A percentile compares a stretch with the other conserved stretches of the same genome.
Conservation (phyloP, 192 early-diverging fungal genomes). For the Backusella psychrophila region DNA sequence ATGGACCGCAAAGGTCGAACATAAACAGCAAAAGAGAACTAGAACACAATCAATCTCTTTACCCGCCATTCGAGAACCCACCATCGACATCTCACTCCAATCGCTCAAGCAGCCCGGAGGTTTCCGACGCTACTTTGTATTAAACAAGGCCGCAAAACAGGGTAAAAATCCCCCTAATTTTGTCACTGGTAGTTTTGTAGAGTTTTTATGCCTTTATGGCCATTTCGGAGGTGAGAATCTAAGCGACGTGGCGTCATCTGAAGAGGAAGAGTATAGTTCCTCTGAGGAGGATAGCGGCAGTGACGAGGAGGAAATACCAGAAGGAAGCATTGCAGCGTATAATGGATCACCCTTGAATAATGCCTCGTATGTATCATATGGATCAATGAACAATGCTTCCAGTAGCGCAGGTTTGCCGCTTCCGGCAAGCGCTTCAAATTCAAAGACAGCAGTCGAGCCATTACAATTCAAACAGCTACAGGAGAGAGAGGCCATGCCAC, state of each 20-base stretch:
- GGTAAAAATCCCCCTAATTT: slow-evolving; percentile 74
- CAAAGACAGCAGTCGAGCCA: slow-evolving; percentile 1
- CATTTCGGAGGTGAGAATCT: slow-evolving; percentile 93
- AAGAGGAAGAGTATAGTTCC: slow-evolving; percentile 3
- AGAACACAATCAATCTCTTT: slow-evolving; percentile 36
- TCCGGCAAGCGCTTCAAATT: background rate
- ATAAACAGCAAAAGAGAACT: slow-evolving; percentile 30
- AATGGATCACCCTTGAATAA: slow-evolving; percentile 7
- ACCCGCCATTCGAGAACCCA: slow-evolving; percentile 10
- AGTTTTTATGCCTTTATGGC: slow-evolving; percentile 90
- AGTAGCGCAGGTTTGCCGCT: slow-evolving; percentile 7
- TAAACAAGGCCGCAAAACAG: slow-evolving; percentile 63
- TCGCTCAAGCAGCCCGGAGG: slow-evolving; percentile 76
- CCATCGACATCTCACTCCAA: slow-evolving; percentile 10
- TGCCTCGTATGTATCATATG: background rate
- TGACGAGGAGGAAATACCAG: background rate
- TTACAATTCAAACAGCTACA: slow-evolving; percentile 25
- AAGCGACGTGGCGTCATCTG: slow-evolving; percentile 63
- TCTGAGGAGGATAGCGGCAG: background rate
- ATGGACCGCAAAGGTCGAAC: slow-evolving; percentile 75
- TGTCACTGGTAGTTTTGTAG: slow-evolving; percentile 88
- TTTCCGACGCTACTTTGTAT: slow-evolving; percentile 85
- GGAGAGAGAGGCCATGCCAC: slow-evolving; percentile 23
- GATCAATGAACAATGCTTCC: background rate
- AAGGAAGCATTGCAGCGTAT: slow-evolving; percentile 12